These are phyloP conservation scores for Neurospora sp. DNA, from an alignment of 495 filamentous ascomycete species.

Conservation along the genomic window DNA sequence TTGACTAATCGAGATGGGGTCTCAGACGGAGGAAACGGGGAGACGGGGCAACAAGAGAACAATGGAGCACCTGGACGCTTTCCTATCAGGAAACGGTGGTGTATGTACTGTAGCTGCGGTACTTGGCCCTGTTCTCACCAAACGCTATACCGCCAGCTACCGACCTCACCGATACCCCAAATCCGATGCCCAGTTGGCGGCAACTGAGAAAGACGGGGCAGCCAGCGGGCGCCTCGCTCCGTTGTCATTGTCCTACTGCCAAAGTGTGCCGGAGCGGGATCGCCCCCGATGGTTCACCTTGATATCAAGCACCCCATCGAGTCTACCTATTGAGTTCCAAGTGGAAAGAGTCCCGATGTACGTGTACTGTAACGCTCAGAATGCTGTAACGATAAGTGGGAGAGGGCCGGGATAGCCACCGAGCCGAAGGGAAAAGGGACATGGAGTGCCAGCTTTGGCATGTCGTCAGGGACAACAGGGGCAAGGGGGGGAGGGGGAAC, in stretches of 20 bases:
- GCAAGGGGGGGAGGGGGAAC: neutral
- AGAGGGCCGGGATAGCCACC: neutral
- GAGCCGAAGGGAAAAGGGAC: conserved; percentile 1
- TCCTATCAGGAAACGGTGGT: neutral
- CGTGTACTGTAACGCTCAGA: neutral
- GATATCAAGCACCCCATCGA: neutral
- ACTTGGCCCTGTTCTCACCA: conserved; percentile 3
- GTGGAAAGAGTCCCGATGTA: neutral
- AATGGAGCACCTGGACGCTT: neutral
- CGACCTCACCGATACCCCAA: neutral
- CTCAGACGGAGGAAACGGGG: neutral
- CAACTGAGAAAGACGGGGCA: neutral
- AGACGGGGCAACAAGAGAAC: neutral
- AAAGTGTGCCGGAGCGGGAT: conserved; percentile 9
- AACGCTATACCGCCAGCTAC: conserved; percentile 4
- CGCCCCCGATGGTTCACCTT: neutral
- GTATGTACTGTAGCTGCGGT: conserved; percentile 6
- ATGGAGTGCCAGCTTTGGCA: conserved; percentile 1
- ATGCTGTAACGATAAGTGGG: neutral
- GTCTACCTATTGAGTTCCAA: neutral
- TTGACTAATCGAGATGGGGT: neutral
- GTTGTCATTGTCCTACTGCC: neutral
- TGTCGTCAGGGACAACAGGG: conserved; percentile 16
- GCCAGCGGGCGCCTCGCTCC: neutral
- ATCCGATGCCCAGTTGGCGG: neutral